phyloP scores from a whole-genome alignment of 2,329 filamentous ascomycete genomes.

The Aplosporella prunicola region DNA sequence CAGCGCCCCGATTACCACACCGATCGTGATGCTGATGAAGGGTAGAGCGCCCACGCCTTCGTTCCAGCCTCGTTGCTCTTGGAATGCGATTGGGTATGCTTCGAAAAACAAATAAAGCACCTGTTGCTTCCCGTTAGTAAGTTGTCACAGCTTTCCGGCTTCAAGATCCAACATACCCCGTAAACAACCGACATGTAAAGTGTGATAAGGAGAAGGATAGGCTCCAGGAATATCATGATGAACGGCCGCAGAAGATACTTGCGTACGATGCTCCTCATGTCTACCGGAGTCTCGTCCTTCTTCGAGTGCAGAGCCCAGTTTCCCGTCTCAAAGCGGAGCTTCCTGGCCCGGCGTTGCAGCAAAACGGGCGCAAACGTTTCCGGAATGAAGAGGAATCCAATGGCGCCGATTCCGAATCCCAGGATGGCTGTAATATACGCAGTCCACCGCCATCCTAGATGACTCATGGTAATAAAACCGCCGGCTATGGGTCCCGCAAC shows the following conservation, averaged over 20 bases:
- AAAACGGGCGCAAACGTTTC: constrained; percentile 44
- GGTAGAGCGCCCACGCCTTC: constrained; percentile 32
- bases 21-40: constrained; percentile 35
- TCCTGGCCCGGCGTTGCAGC: constrained; percentile 39
- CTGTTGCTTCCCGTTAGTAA: constrained; percentile 18
- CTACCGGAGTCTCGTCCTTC: constrained; percentile 34
- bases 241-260: constrained; percentile 39
- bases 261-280: constrained; percentile 28
- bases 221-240: constrained; percentile 39
- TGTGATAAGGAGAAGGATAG: constrained; percentile 40
- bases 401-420: constrained; percentile 29
- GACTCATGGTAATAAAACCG: constrained; percentile 39
- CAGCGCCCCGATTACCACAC: constrained; percentile 25
- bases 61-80: constrained; percentile 32
- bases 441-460: constrained; percentile 50
- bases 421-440: constrained; percentile 47
- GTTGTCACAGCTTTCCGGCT: too few relatives aligned
- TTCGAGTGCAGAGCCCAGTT: constrained; percentile 40
- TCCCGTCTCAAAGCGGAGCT: constrained; percentile 38
- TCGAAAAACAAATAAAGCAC: constrained; percentile 39
- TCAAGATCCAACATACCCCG: too few relatives aligned
- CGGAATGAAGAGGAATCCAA: constrained; percentile 39
- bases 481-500: constrained; percentile 38
- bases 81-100: constrained; percentile 40
- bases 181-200: constrained; percentile 30